These are phyloP conservation scores for Boletus rex-veris DNA, from an alignment of 768 basidiomycete species.

Conservation along the genomic window DNA sequence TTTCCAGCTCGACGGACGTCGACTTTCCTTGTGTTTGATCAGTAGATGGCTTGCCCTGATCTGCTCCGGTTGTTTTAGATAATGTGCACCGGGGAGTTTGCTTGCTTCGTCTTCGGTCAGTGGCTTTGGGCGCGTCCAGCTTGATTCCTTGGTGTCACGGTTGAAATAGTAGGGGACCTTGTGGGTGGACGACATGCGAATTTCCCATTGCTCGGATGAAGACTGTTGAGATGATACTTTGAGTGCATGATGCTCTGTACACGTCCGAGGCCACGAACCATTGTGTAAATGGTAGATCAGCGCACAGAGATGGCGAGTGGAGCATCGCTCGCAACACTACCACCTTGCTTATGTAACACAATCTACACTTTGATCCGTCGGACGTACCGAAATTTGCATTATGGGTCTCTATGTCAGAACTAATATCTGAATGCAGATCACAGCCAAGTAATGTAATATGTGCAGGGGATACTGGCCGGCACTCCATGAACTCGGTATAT, in stretches of 20 bases:
- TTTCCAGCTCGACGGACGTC: conserved; percentile 81
- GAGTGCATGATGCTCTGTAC: conserved; percentile 5
- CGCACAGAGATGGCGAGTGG: background rate
- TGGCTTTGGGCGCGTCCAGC: conserved; percentile 57
- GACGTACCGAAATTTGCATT: no score
- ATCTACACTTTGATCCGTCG: background rate
- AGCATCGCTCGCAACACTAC: no score
- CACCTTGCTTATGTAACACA: conserved; percentile 12
- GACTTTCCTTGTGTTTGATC: conserved; percentile 83
- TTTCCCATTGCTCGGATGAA: conserved; percentile 58
- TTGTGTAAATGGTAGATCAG: conserved; percentile 11
- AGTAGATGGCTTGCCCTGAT: conserved; percentile 95
- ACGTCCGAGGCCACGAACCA: conserved; percentile 19
- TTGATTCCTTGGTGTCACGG: conserved; percentile 59
- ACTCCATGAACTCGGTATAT: no score
- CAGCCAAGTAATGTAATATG: no score
- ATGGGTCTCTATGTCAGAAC: no score
- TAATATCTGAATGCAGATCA: no score
- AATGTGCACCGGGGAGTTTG: conserved; percentile 64
- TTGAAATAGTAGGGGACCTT: conserved; percentile 89
- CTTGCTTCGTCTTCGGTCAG: conserved; percentile 59
- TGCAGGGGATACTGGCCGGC: no score
- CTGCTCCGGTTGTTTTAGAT: conserved; percentile 46
- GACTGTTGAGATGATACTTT: conserved; percentile 15
- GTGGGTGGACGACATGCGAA: conserved; percentile 79